These are phyloP conservation scores for Aureobasidium sp. DNA, from an alignment of 2,329 filamentous ascomycete genomes.

Conservation along the genomic window DNA sequence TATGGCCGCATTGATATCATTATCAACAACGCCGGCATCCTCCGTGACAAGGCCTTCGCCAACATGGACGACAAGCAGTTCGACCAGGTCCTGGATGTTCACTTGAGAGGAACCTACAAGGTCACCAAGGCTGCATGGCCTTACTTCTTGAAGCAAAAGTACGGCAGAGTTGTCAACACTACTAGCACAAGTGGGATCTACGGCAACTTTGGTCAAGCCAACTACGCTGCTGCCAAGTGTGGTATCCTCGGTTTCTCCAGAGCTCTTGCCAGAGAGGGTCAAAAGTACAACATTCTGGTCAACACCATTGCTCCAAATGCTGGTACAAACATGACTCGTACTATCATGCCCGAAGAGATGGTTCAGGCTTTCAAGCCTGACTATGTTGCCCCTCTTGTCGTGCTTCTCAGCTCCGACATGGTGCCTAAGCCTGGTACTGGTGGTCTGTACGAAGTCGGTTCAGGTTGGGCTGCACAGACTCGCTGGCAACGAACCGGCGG, in stretches of 20 bases:
- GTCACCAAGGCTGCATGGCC: slow-evolving; percentile 97
- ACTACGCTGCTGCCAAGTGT: slow-evolving; percentile 67
- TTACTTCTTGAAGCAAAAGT: slow-evolving; percentile 97
- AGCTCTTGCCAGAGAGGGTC: slow-evolving; percentile 83
- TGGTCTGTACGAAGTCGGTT: slow-evolving; percentile 87
- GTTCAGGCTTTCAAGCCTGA: slow-evolving; percentile 99
- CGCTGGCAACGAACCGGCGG: slow-evolving; percentile 92
- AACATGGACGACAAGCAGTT: slow-evolving; percentile 96
- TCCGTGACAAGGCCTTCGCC: slow-evolving; percentile 93
- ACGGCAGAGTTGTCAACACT: slow-evolving; percentile 93
- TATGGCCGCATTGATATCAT: slow-evolving; percentile 92
- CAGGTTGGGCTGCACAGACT: slow-evolving; percentile 85
- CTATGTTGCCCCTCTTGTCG: slow-evolving; percentile 89
- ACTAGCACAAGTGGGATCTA: slow-evolving; percentile 97
- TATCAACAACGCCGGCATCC: slow-evolving; percentile 96
- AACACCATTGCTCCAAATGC: slow-evolving; percentile 98
- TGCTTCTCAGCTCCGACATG: slow-evolving; percentile 80
- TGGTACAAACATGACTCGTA: slow-evolving; percentile 89
- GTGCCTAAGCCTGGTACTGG: slow-evolving; percentile 77
- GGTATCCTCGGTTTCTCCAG: slow-evolving; percentile 95
- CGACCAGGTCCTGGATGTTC: slow-evolving; percentile 87
- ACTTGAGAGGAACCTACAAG: slow-evolving; percentile 92
- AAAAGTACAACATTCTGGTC: slow-evolving; percentile 95
- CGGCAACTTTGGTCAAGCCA: slow-evolving; percentile 97
- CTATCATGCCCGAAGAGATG: slow-evolving; percentile 92